Evolutionary conservation across 2,329 filamentous ascomycete genomes (phyloP).

Genomic region (Aspergillus fumigatiaffinis): DNA sequence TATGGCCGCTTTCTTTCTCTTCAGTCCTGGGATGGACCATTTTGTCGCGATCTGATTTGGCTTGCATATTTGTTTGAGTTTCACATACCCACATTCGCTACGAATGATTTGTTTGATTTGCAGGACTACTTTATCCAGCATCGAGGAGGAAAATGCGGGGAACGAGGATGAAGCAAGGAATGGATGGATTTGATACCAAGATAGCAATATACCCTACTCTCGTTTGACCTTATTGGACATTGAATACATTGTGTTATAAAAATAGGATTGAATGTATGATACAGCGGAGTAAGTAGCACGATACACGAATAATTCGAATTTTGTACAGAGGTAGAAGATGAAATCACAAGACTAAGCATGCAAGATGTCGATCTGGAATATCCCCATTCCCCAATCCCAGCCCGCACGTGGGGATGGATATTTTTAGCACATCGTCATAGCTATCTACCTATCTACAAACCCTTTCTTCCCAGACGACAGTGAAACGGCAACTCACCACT

Average conservation of each 20-base stretch:
- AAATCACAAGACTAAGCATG: background rate
- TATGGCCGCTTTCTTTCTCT: background rate
- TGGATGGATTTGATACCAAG: background rate
- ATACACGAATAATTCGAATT: background rate
- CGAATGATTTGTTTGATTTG: background rate
- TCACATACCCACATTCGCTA: background rate
- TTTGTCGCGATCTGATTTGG: background rate
- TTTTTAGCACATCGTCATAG: background rate
- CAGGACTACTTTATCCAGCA: background rate
- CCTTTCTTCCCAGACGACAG: too few relatives aligned
- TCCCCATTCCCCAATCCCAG: background rate
- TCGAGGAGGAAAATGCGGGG: background rate
- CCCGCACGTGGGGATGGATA: background rate
- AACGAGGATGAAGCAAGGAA: background rate
- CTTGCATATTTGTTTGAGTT: background rate
- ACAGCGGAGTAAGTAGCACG: background rate
- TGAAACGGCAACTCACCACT: too few relatives aligned
- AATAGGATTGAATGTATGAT: background rate
- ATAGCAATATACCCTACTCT: background rate
- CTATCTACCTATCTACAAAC: too few relatives aligned
- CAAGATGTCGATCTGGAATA: background rate
- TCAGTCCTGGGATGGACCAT: background rate
- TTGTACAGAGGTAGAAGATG: background rate
- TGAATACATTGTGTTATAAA: background rate
- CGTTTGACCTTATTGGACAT: background rate